Base-by-base conservation (phyloP, 805 yeast species). In the Scheffersomyces coipomensis region DNA sequence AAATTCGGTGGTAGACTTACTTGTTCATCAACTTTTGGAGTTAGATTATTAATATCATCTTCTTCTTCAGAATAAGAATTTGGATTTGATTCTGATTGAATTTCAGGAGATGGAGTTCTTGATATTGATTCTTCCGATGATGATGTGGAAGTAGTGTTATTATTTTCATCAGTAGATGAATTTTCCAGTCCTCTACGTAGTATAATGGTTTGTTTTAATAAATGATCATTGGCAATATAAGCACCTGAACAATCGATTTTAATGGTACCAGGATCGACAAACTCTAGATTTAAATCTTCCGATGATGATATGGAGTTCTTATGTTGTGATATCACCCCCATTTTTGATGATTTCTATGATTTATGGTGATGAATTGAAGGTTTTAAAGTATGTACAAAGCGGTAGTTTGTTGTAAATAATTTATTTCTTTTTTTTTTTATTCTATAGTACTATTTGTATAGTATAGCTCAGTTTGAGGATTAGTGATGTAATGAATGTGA, bases 241-340 rank as follows among this genome's bases (percentile, higher is more conserved):
- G 75, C 75, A 5, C 73, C 75, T 2, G 70, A 62, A 49, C 73
- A 67, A 40, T 70, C 75, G 35, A 70, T 68, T 31, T 56, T 54
- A 34, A 70, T 64, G 9, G 69, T 66, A 4, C 75, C 75, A 10
- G 62, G 57, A 35, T 56, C 49, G 6, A 49, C 64, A 16, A 39
- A 40, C 31, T 56, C 58, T 29, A 56, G 48, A 34, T 55, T 51
- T 23, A 53, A 15, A n/a, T 51, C 45, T 25, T 43, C 41, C 5
- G 11, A 5, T 27, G 30, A 27, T 13, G 30, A 27, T 27, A 27
- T 27, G n/a, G 30, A 27, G 15, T 27, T 27, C 15, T 15, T 27
- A 27, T 27, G 30, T 4, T 27, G 30, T 13, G 18, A 13, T n/a
- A 27, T n/a, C 5, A 5, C 30, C 18, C n/a, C n/a, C n/a, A n/a